phyloP scores from a whole-genome alignment of 2,329 filamentous ascomycete genomes.

The Colletotrichum godetiae region DNA sequence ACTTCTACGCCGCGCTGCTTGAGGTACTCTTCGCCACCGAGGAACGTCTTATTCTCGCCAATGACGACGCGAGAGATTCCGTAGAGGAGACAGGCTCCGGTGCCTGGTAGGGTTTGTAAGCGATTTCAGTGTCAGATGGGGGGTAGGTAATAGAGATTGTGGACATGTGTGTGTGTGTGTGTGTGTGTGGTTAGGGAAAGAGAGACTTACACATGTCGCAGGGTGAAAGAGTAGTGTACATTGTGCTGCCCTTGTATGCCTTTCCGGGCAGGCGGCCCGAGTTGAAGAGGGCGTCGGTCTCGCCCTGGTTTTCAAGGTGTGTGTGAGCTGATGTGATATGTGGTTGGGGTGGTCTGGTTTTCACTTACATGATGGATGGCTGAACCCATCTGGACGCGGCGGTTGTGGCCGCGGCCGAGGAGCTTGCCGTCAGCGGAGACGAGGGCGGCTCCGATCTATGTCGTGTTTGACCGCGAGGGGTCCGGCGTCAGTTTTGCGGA shows the following conservation, averaged over 20 bases:
- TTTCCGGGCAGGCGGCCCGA: slow-evolving; percentile 77
- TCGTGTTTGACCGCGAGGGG: neutral
- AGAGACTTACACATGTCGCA: slow-evolving; percentile 76
- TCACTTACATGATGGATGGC: slow-evolving; percentile 75
- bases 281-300: slow-evolving; percentile 81
- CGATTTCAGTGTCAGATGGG: neutral
- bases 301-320: slow-evolving; percentile 63
- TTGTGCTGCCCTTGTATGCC: slow-evolving; percentile 75
- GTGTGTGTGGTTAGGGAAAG: neutral
- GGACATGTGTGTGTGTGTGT: neutral
- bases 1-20: slow-evolving; percentile 77
- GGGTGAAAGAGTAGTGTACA: slow-evolving; percentile 84
- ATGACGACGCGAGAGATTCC: slow-evolving; percentile 80
- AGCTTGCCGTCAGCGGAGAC: slow-evolving; percentile 77
- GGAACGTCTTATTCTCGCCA: slow-evolving; percentile 80
- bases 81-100: slow-evolving; percentile 81
- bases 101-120: slow-evolving; percentile 47
- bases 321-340: neutral
- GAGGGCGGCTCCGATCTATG: slow-evolving; percentile 63
- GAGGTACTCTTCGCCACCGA: slow-evolving; percentile 79
- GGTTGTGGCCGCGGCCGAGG: slow-evolving; percentile 79
- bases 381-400: slow-evolving; percentile 78
- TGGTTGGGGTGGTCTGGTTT: too few relatives aligned
- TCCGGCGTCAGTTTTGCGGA: neutral
- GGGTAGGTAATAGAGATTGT: too few relatives aligned